Conservation (phyloP, 2,329 filamentous ascomycete genomes). For the Leptographium procerum region DNA sequence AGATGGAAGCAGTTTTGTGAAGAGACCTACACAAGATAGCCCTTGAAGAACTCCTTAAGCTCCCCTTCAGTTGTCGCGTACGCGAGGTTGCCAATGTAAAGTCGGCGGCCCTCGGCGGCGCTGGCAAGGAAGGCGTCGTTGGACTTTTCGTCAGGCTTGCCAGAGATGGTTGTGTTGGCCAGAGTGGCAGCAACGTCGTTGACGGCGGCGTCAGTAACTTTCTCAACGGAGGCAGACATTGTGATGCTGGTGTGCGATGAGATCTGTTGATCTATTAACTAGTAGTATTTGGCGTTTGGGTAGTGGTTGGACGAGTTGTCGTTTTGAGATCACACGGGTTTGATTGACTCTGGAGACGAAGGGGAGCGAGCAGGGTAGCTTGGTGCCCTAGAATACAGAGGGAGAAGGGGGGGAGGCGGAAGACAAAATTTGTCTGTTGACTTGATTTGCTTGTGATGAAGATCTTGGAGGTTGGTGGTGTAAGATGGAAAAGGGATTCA, state of each 20-base stretch:
- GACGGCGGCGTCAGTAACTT: slow-evolving; percentile 50
- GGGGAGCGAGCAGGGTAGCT: slow-evolving; percentile 68
- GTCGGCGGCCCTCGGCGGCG: slow-evolving; percentile 95
- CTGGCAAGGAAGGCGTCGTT: slow-evolving; percentile 91
- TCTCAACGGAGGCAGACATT: slow-evolving; percentile 79
- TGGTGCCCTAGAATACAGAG: slow-evolving; percentile 64
- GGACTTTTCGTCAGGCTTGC: slow-evolving; percentile 46
- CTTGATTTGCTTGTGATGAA: slow-evolving; percentile 28
- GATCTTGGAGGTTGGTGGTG: slow-evolving; percentile 21
- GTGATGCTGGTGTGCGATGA: slow-evolving; percentile 34
- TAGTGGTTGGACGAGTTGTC: slow-evolving; percentile 19
- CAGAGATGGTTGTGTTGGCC: slow-evolving; percentile 62
- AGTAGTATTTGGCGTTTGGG: slow-evolving; percentile 1
- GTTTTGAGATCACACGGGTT: slow-evolving; percentile 25
- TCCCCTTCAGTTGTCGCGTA: slow-evolving; percentile 99
- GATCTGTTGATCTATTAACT: slow-evolving; percentile 17
- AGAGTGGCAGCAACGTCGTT: slow-evolving; percentile 65
- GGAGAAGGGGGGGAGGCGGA: slow-evolving; percentile 15
- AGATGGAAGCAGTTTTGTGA: background rate
- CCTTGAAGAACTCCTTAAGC: slow-evolving; percentile 99
- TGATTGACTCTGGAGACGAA: slow-evolving; percentile 62
- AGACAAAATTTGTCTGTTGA: slow-evolving; percentile 8
- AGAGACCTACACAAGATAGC: slow-evolving; percentile 87
- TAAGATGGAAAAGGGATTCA: slow-evolving; percentile 22
- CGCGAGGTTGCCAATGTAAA: slow-evolving; percentile 99